Base-by-base conservation (phyloP, 2,329 filamentous ascomycete genomes). In the Aspergillus tubingensis region DNA sequence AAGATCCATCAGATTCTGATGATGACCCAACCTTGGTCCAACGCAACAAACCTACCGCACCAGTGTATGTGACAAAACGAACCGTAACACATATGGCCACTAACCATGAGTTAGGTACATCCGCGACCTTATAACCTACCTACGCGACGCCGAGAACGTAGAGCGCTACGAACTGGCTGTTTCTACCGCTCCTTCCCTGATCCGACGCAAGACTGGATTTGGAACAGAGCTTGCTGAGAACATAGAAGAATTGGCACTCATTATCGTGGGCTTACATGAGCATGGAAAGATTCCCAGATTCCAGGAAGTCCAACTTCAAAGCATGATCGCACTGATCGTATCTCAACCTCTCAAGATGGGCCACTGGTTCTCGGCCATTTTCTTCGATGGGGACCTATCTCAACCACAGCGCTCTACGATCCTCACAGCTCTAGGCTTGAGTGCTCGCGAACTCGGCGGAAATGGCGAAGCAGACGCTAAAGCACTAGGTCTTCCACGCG, bases 311-410 rank as follows among this genome's bases (percentile, higher is more conserved):
- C 86, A 88, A 17, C 80, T 95, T 3, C 89, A 96, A 73, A 88
- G 88, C 13, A 88, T 99, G 80, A 87, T 97, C 48, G 90, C 93
- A 0, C 78, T 96, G 7, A 80, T 96, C 0, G 82, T 95, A 2
- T 88, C 91, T 0, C 86, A 91, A 65, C 91, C 95, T 0, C 80
- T 85, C 52, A 83, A 85, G 55, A 91, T 97, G 85, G 93, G 88
- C 0, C 90, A 87, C 13, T 96, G 91, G 89, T 91, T 96, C 60
- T 87, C 90, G 3, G 87, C 88, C 59, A 89, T 90, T 0, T 96
- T 95, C 72, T 98, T 97, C 72, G 89, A 92, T 44, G 93, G 93
- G 15, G 95, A 99, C 72, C 93, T 95, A 75, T 96, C 93, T 0
- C 80, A 98, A 39, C 86, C 88, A 0, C 94, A 98, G 73, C 85